A percentile compares a stretch with the other conserved stretches of the same genome.
These are phyloP conservation scores for Beauveria varroae DNA, from an alignment of 2,329 filamentous ascomycete genomes.

Conservation along the genomic window DNA sequence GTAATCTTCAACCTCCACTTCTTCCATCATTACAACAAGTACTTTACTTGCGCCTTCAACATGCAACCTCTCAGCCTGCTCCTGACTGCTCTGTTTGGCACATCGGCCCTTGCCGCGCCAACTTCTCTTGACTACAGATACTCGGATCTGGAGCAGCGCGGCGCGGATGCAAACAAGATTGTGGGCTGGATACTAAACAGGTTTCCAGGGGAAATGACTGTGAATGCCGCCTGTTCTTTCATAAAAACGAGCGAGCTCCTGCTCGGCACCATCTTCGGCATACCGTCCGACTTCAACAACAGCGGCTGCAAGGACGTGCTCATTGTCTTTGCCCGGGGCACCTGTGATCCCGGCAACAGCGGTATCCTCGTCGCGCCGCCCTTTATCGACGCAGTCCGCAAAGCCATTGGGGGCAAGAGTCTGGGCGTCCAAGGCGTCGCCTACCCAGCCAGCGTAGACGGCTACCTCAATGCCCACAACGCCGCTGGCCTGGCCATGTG, in stretches of 20 bases:
- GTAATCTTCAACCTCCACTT: neutral
- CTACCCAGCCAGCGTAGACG: constrained; percentile 21
- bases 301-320: constrained; percentile 20
- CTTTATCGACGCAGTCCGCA: constrained; percentile 18
- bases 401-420: constrained; percentile 10
- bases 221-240: constrained; percentile 13
- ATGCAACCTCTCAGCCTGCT: constrained; percentile 2
- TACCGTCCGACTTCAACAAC: constrained; percentile 13
- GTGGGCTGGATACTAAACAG: constrained; percentile 2
- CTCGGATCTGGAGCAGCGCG: neutral
- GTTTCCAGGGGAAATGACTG: constrained; percentile 13
- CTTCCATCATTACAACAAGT: neutral
- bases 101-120: constrained; percentile 2
- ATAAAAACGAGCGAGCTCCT: constrained; percentile 13
- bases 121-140: neutral
- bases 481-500: constrained; percentile 18
- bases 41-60: neutral
- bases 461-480: constrained; percentile 18
- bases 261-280: constrained; percentile 12
- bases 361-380: constrained; percentile 22
- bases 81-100: constrained; percentile 2
- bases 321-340: constrained; percentile 23
- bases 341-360: constrained; percentile 23
- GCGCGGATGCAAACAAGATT: constrained; percentile 4
- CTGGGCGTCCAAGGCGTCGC: constrained; percentile 21